Base-by-base conservation (phyloP, 768 basidiomycete genomes). In the Mycena capillaripes region DNA sequence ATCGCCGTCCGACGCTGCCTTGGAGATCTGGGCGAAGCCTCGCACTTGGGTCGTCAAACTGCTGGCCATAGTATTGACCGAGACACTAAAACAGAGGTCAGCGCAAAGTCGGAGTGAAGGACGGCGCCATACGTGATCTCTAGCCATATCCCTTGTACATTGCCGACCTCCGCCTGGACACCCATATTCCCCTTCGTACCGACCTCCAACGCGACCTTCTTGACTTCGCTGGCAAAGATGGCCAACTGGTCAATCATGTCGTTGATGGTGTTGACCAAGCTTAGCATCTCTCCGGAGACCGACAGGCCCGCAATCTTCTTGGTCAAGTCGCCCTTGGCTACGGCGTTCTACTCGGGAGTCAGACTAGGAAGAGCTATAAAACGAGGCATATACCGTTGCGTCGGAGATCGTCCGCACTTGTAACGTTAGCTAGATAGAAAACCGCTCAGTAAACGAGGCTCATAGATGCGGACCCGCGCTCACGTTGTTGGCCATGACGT, bases 121-220 rank as follows among this genome's bases (percentile, higher is more conserved):
- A 50, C 44, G 19, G 56, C 23, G 29, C 88, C 95, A 67, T 80
- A 97, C 95, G 97, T 98, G 81, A 99, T 99, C 81, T 97, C 97
- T 77, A 97, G 95, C 98, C 98, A 99, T 38, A 96, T 97, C 44
- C 98, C 98, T 79, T 98, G 96, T 8, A 99, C 95, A 68, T 97
- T 95, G 70, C 96, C 96, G 10, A 98, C 95, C 81, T 98, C 96
- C 5, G 98, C 98, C 78, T 98, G 97, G 0, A 97, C 98, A 75
- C 98, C 97, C 7, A 99, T 86, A 83, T 98, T 98, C n/a, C 98
- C 97, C 78, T 98, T 97, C 17, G 97, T 98, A 55, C 97, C 97
- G 78, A 99, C 97, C 81, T 99, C 97, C 38, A 96, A 86, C 2
- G 98, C 98, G 64, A 99, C 97, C 78, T 97, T 95, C 82, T 97